phyloP scores from a whole-genome alignment of 2,329 filamentous ascomycete genomes.

The Cercospora beticola region DNA sequence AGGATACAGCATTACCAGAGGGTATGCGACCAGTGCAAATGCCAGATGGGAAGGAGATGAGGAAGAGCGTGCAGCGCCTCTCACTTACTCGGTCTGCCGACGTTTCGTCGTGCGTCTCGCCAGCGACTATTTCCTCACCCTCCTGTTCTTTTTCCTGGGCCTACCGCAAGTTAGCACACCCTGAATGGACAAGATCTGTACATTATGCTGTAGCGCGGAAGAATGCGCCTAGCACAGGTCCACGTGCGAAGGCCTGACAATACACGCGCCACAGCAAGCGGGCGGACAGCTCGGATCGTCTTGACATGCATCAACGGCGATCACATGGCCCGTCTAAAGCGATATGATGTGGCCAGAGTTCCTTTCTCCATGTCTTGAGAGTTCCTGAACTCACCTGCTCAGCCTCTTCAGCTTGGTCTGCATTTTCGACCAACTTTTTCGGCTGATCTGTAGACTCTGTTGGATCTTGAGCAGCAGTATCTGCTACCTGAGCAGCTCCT shows the following conservation, averaged over 20 bases:
- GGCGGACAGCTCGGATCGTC: neutral
- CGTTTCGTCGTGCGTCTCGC: conserved; percentile 7
- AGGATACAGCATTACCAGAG: neutral
- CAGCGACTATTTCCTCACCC: neutral
- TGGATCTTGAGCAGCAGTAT: conserved; percentile 9
- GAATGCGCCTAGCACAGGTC: neutral
- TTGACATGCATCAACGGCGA: neutral
- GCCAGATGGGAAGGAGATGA: neutral
- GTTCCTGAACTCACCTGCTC: conserved; percentile 26
- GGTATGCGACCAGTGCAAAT: neutral
- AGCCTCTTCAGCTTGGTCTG: conserved; percentile 18
- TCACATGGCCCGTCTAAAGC: neutral
- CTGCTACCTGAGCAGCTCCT: conserved; percentile 23
- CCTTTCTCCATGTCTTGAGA: neutral
- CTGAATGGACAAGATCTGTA: conserved; percentile 12
- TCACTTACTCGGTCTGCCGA: conserved; percentile 12
- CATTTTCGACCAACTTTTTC: conserved; percentile 13
- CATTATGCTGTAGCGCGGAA: neutral
- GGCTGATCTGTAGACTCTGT: conserved; percentile 17
- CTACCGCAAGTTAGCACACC: conserved; percentile 22
- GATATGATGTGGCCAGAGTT: neutral
- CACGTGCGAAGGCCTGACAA: neutral
- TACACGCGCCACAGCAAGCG: neutral
- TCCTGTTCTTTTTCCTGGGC: conserved; percentile 11
- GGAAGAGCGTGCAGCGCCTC: neutral